Conservation (phyloP, 768 basidiomycete genomes). For the Naganishia friedmannii region DNA sequence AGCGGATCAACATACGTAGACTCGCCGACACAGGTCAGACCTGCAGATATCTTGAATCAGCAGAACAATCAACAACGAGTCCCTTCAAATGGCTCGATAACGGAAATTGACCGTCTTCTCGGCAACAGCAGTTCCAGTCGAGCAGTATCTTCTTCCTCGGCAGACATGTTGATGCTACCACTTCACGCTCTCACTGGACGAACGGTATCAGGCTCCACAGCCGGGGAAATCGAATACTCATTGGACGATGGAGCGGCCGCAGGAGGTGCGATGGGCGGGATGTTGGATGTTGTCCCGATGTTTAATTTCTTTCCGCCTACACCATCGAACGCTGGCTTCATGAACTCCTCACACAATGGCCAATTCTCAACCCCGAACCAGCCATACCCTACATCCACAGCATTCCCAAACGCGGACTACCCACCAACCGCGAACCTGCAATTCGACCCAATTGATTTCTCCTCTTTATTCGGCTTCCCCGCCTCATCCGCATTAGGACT, state of each 20-base stretch:
- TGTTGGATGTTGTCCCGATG: neutral
- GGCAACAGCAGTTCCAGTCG: neutral
- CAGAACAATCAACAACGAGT: neutral
- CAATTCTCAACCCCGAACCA: neutral
- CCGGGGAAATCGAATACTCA: neutral
- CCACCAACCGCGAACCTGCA: neutral
- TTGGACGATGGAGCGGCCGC: neutral
- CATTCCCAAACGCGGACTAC: neutral
- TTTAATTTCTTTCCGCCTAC: conserved; percentile 19
- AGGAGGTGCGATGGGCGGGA: neutral
- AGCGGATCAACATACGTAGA: neutral
- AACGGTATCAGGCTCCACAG: neutral
- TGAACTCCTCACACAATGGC: too few relatives aligned
- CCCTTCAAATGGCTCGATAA: neutral
- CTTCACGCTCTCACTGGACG: neutral
- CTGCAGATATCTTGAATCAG: neutral
- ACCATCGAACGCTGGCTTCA: neutral
- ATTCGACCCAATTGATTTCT: conserved; percentile 21
- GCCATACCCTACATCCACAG: neutral
- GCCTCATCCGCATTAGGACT: too few relatives aligned
- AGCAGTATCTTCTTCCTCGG: neutral
- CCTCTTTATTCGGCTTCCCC: neutral
- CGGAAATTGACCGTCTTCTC: neutral
- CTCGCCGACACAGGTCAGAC: neutral
- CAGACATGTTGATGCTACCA: neutral